A percentile compares a stretch with the other conserved stretches of the same genome.
These are phyloP conservation scores for Sorghum bicolor DNA, from an alignment of 176 grass and related monocot genomes.

Conservation along the genomic window DNA sequence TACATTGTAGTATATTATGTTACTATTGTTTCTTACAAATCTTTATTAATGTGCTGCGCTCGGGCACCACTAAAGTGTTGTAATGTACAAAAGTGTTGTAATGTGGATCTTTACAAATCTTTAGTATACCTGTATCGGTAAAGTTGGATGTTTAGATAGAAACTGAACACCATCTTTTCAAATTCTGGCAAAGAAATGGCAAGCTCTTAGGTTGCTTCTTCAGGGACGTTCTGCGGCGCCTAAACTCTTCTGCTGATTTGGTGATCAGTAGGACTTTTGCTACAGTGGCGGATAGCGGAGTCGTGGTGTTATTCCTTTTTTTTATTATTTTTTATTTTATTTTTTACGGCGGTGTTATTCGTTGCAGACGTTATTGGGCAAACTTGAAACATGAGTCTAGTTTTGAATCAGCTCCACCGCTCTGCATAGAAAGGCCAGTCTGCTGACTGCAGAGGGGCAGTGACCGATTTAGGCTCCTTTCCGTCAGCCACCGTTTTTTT, in stretches of 20 bases:
- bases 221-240: not conserved
- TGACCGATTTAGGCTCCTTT: not conserved
- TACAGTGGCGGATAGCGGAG: not conserved
- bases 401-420: not conserved
- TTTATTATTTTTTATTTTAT: no score
- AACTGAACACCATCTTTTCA: not conserved
- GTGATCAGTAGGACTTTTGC: not conserved
- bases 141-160: not conserved
- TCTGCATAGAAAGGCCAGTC: not conserved
- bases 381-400: not conserved
- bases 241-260: not conserved
- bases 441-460: not conserved
- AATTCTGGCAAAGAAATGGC: not conserved
- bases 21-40: not conserved
- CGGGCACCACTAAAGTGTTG: not conserved
- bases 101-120: not conserved
- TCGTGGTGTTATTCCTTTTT: no score
- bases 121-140: not conserved
- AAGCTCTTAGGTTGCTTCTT: not conserved
- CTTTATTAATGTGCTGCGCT: not conserved
- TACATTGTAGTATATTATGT: not conserved
- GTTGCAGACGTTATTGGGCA: not conserved
- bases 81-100: constrained; percentile 2
- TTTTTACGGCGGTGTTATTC: no score
- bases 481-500: no score